Conservation (phyloP, 73 alveolate species). For the Paramecium caudatum region DNA sequence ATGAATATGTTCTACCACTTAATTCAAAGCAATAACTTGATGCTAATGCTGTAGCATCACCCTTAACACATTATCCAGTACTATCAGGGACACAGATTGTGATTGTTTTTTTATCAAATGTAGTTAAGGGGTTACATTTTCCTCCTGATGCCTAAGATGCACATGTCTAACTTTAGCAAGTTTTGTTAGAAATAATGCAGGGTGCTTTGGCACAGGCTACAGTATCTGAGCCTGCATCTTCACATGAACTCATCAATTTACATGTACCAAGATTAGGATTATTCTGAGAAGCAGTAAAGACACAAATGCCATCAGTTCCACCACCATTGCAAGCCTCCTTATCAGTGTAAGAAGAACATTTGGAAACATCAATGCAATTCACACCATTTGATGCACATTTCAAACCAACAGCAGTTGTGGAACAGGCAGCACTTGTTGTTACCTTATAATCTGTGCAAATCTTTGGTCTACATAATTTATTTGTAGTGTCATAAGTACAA, state of each 20-base stretch:
- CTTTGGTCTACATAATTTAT: not conserved
- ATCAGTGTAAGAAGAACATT: constrained; percentile 30
- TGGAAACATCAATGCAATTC: constrained; percentile 22
- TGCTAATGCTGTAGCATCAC: constrained; percentile 21
- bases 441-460: constrained; percentile 29
- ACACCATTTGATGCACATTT: constrained; percentile 47
- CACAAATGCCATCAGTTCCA: constrained; percentile 66
- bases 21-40: constrained; percentile 45
- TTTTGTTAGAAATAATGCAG: not conserved
- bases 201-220: constrained; percentile 7
- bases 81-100: constrained; percentile 35
- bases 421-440: not conserved
- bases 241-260: constrained; percentile 25
- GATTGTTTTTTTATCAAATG: constrained; percentile 10
- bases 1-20: constrained; percentile 50
- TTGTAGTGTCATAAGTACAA: constrained; percentile 35
- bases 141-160: not conserved
- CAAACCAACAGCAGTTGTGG: not conserved
- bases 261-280: constrained; percentile 9
- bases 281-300: not conserved
- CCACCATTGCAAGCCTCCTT: constrained; percentile 58
- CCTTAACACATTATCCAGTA: constrained; percentile 8
- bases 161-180: constrained; percentile 29
- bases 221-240: constrained; percentile 14
- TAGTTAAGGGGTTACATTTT: not conserved